phyloP scores from a whole-genome alignment of 176 grass and related monocot species.

The Raddia guianensis region DNA sequence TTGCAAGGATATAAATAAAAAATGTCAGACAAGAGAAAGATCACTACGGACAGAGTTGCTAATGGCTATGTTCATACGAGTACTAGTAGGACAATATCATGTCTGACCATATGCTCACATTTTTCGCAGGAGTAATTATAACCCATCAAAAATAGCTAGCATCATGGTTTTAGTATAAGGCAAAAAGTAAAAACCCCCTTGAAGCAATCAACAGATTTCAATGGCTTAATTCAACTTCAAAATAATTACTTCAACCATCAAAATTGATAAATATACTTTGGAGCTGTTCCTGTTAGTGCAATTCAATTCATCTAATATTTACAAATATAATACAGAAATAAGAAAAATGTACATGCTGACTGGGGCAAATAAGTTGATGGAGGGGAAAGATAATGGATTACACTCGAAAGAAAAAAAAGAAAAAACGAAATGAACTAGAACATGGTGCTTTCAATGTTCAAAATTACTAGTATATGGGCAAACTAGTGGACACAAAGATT shows the following conservation, averaged over 20 bases:
- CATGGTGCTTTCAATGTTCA: neutral
- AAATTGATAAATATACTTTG: neutral
- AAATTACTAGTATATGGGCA: neutral
- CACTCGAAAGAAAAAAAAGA: neutral
- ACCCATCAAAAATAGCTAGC: conserved; percentile 2
- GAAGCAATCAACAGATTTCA: conserved; percentile 23
- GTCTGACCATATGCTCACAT: neutral
- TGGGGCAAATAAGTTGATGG: neutral
- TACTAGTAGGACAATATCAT: conserved; percentile 1
- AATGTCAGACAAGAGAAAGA: conserved; percentile 14
- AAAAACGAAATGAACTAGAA: neutral
- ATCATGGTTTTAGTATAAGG: neutral
- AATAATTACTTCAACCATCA: neutral
- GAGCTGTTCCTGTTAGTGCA: neutral
- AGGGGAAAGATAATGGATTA: neutral
- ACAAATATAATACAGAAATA: neutral
- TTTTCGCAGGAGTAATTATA: conserved; percentile 10
- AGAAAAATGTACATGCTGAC: neutral
- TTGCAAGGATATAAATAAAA: conserved; percentile 18
- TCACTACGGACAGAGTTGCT: neutral
- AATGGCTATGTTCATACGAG: conserved; percentile 2
- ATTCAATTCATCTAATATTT: conserved; percentile 11
- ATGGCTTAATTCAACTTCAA: neutral
- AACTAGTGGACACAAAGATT: neutral
- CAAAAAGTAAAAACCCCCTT: neutral